Base-by-base conservation (phyloP, 345 rosid genomes). In the Acer negundo region DNA sequence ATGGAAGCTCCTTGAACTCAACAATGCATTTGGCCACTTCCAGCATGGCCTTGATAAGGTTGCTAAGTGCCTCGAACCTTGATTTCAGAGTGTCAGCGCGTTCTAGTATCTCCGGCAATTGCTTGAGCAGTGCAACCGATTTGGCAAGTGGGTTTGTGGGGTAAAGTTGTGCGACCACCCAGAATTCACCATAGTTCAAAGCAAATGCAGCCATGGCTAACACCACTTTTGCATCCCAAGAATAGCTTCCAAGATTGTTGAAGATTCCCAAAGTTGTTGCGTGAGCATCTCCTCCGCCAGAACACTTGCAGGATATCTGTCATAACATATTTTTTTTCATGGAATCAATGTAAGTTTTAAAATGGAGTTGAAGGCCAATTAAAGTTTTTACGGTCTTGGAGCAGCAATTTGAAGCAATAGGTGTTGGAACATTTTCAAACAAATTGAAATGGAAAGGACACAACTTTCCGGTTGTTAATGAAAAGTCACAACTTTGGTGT, bases 211-310 rank as follows among this genome's bases (percentile, higher is more conserved):
- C 89, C 51, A 91, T 72, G 9, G 88, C 77, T 51, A 90, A 72
- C 74, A 86, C 92, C 70, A 86, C 79, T 70, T 90, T 91, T 58
- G 91, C 84, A 74, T 91, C 90, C 93, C 96, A 91, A 17, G 82
- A 3, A 79, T 85, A 88, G 79, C 23, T 76, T 10, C 86, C 23
- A 9, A 91, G 82, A 28, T 46, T 23, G 77, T 80, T 75, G 77
- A 86, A 74, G 28, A 91, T 79, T 76, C 85, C 67, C 63, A 89
- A 31, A 4, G 91, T 73, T 8, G 86, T 85, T 28, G 80, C 42
- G 22, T 90, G 89, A 28, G 86, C 89, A 66, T 90, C 92, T 64
- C 80, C 90, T 40, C 83, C 90, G 4, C 77, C 78, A 2, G 86
- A 53, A 49, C 87, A 82, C 74, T 80, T 82, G 88, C 82, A 88